phyloP scores from a whole-genome alignment of 2,329 filamentous ascomycete genomes.

The Didymella glomerata region DNA sequence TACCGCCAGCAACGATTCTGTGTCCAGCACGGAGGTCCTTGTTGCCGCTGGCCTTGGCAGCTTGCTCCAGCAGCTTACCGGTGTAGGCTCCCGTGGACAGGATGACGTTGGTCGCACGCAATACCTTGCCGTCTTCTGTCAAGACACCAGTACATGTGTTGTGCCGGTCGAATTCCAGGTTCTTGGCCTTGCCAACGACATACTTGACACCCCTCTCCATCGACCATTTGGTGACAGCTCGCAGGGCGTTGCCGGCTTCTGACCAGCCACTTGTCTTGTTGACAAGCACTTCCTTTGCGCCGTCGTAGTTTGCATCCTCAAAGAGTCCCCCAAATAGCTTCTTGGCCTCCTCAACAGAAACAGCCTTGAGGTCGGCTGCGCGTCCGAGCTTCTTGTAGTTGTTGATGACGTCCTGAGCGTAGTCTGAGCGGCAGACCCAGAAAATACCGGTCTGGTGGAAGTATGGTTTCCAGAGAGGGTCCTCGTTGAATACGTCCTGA shows the following conservation, averaged over 20 bases:
- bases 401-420: constrained; percentile 58
- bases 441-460: constrained; percentile 63
- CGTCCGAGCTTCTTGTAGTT: constrained; percentile 61
- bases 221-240: constrained; percentile 62
- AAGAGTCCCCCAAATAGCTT: constrained; percentile 67
- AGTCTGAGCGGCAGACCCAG: constrained; percentile 53
- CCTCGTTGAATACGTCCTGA: constrained; percentile 66
- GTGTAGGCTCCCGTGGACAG: constrained; percentile 56
- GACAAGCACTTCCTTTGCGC: constrained; percentile 66
- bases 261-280: constrained; percentile 71
- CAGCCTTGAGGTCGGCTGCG: constrained; percentile 56
- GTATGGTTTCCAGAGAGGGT: constrained; percentile 64
- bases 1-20: constrained; percentile 66
- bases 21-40: constrained; percentile 62
- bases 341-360: constrained; percentile 61
- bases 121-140: constrained; percentile 45
- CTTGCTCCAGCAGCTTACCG: constrained; percentile 57
- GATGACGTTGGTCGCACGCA: constrained; percentile 41
- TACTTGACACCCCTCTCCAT: constrained; percentile 68
- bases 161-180: constrained; percentile 58
- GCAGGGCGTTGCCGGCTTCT: constrained; percentile 66
- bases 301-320: constrained; percentile 66
- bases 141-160: constrained; percentile 54
- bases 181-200: constrained; percentile 61
- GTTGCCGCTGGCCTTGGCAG: constrained; percentile 57